These are phyloP conservation scores for Chrysanthemum makinoi DNA, from an alignment of 129 eudicot genomes.

Conservation along the genomic window DNA sequence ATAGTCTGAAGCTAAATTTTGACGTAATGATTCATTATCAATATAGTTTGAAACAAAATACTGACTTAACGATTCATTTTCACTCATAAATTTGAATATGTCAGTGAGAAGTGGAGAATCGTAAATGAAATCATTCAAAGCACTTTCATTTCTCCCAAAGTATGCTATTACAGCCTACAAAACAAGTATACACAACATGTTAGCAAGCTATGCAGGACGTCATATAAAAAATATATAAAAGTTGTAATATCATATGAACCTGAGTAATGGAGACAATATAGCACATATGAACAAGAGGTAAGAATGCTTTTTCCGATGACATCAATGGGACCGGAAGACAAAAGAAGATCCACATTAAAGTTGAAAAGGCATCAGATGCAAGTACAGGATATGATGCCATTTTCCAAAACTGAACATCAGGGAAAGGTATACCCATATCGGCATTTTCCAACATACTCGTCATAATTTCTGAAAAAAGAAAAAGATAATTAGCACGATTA, in stretches of 20 bases:
- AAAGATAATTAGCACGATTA: background rate
- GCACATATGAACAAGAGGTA: slow-evolving; percentile 79
- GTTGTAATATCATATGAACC: slow-evolving; percentile 36
- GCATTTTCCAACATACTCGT: slow-evolving; percentile 62
- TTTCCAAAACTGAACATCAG: slow-evolving; percentile 75
- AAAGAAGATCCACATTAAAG: slow-evolving; percentile 90
- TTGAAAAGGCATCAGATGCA: slow-evolving; percentile 78
- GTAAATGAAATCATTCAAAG: slow-evolving; percentile 34
- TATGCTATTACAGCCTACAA: slow-evolving; percentile 62
- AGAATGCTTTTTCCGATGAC: slow-evolving; percentile 65
- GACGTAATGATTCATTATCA: slow-evolving; percentile 38
- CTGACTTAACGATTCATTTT: slow-evolving; percentile 35
- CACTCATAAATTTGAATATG: slow-evolving; percentile 44
- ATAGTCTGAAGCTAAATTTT: slow-evolving; percentile 48
- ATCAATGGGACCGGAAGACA: slow-evolving; percentile 77
- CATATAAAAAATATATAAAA: background rate
- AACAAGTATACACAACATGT: slow-evolving; percentile 11
- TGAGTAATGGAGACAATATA: slow-evolving; percentile 65
- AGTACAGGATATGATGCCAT: slow-evolving; percentile 79
- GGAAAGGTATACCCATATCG: slow-evolving; percentile 52
- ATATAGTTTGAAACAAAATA: slow-evolving; percentile 48
- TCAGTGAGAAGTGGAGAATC: slow-evolving; percentile 59
- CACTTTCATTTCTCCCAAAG: slow-evolving; percentile 30
- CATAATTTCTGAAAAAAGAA: slow-evolving; percentile 50
- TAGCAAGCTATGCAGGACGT: background rate